Base-by-base conservation (phyloP, 371 early-diverging fungal genomes). In the Mucor indicus region DNA sequence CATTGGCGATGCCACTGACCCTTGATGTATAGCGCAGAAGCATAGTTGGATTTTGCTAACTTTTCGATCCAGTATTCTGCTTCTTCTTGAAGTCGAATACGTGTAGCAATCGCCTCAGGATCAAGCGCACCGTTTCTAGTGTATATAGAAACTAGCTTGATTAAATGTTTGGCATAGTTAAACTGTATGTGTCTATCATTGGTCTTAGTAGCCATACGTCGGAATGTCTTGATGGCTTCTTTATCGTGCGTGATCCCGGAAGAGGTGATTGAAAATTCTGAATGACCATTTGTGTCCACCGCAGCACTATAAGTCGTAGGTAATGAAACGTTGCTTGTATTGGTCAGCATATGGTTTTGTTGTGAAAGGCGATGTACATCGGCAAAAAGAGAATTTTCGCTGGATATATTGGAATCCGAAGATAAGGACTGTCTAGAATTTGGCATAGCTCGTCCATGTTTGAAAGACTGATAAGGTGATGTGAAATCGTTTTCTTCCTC, bases 41-140 rank as follows among this genome's bases (percentile, higher is more conserved):
- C 62, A 55, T 79, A 62, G 38, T 85, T 80, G 32, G 74, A 72
- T 57, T 81, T 80, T 38, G 84, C 83, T n/a, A 87, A 62, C 30
- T 69, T 67, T 33, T 82, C 76, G 40, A 86, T 74, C 89, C 87
- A 87, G 59, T 83, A 86, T 13, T 79, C 67, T 0, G 79, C 86
- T 49, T 87, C 88, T 31, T 71, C 49, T 42, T 62, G 49, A 9
- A 68, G 21, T 10, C 51, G 38, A 13, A 53, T 36, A 12, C 57
- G 39, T 15, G 54, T 55, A 1, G 22, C 31, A 21, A 37, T 38
- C 10, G 35, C 29, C 7, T 38, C 36, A 4, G 35, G 22, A 19
- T 47, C 38, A n/a, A 17, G 27, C 10, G 24, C 30, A n/a, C 42
- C 48, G 25, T 29, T 43, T 3, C 21, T 16, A 13, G 37, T 20